Base-by-base conservation (phyloP, 768 basidiomycete species). In the Suillus decipiens region DNA sequence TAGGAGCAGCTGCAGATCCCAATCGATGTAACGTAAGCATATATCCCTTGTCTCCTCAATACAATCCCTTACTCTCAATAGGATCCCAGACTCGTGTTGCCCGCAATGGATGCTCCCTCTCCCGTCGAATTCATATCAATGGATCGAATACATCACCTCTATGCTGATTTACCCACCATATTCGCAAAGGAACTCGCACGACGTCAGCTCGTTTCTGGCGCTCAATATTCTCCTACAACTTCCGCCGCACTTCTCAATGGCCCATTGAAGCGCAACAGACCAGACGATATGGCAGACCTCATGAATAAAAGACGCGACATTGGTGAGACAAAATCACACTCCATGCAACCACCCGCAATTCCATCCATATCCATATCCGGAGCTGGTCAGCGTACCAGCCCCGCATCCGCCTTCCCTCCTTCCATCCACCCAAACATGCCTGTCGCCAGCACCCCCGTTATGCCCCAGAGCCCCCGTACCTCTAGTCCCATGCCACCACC, bases 251-350 rank as follows among this genome's bases (percentile, higher is more conserved):
- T 65, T 47, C 67, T 66, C 6, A 71, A 76, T 53, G 72, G 72
- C 3, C 71, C 65, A n/a, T 76, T 88, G 39, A 91, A 91, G 70
- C 87, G 90, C 60, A 85, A 86, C 50, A 79, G 89, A 43, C 73
- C 82, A 3, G 86, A 87, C 15, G 88, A 89, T 50, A 62, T 64
- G 55, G 64, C 70, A 3, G 82, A 82, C 43, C 53, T 70, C n/a
- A 76, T 77, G 45, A 84, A 81, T 72, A 92, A 92, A 72, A 82
- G 90, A 19, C 81, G 87, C 22, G 87, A 92, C 68, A 86, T 86
- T 1, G 90, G 90, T 39, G 89, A 91, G 65, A 76, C 75, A 47
- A 88, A 86, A 68, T 64, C 68, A 22, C 71, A 75, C 64, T 77
- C 80, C 67, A 78, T 81, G 77, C 81, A 80, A 1, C 79, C 82